Evolutionary conservation across 1,139 yeast genomes (phyloP).

Genomic region (Hyphopichia buzzinii): DNA sequence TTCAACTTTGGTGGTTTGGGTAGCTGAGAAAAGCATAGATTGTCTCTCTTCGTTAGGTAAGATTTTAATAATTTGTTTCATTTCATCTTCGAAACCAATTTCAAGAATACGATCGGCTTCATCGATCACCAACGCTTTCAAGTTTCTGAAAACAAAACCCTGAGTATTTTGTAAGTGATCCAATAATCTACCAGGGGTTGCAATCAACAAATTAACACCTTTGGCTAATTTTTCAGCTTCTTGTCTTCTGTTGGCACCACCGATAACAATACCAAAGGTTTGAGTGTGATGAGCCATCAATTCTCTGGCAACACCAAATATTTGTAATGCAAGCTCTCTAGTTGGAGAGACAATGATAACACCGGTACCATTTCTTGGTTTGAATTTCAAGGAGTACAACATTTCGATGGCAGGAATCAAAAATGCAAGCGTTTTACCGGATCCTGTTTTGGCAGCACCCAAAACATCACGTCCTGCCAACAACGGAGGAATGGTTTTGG

Average conservation of each 20-base stretch:
- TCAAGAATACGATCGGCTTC: conserved; percentile 97
- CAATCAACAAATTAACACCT: conserved; percentile 91
- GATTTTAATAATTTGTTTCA: conserved; percentile 93
- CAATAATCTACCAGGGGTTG: conserved; percentile 95
- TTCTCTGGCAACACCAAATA: conserved; percentile 95
- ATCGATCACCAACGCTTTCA: conserved; percentile 90
- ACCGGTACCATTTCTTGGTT: conserved; percentile 88
- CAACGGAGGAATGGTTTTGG: conserved; percentile 91
- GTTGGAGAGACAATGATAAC: conserved; percentile 90
- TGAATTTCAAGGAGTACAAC: conserved; percentile 81
- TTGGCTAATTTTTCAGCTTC: conserved; percentile 92
- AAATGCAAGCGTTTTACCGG: conserved; percentile 96
- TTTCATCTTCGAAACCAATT: conserved; percentile 97
- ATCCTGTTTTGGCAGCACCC: conserved; percentile 98
- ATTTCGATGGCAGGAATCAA: conserved; percentile 92
- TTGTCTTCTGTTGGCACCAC: conserved; percentile 97
- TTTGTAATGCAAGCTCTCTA: conserved; percentile 86
- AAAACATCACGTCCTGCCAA: conserved; percentile 93
- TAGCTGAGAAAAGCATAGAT: conserved; percentile 95
- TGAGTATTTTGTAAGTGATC: conserved; percentile 95
- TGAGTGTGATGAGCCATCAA: conserved; percentile 89
- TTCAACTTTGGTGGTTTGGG: conserved; percentile 98
- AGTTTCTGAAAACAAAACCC: conserved; percentile 91
- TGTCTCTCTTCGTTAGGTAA: conserved; percentile 94
- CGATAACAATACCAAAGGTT: conserved; percentile 94